These are phyloP conservation scores for Globisporangium solare DNA, from an alignment of 352 stramenopile genomes.

Conservation along the genomic window DNA sequence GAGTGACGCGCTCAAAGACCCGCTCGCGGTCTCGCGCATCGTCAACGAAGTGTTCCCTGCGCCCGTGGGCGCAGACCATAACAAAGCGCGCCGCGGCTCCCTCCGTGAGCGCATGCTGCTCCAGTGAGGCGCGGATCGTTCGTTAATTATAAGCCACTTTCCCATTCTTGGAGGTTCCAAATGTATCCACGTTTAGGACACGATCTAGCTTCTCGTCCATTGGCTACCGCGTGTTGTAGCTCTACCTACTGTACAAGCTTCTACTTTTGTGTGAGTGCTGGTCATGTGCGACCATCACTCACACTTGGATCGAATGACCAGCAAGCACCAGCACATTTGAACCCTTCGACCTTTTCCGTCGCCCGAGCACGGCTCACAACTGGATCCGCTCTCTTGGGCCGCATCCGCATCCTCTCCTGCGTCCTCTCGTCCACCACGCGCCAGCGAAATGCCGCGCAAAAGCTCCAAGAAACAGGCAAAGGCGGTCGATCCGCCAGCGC, in stretches of 20 bases:
- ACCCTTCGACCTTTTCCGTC: background rate
- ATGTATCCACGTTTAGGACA: no score
- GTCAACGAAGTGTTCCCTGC: constrained; percentile 33
- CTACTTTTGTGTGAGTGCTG: background rate
- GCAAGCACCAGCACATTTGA: background rate
- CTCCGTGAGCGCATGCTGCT: constrained; percentile 32
- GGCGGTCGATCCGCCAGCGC: background rate
- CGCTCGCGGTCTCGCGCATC: constrained; percentile 26
- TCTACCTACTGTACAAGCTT: no score
- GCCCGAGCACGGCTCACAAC: background rate
- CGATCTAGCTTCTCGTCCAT: no score
- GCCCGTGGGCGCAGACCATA: constrained; percentile 2
- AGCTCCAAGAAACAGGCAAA: background rate
- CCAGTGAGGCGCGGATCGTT: background rate
- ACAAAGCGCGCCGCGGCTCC: constrained; percentile 19
- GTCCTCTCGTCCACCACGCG: background rate
- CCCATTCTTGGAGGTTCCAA: no score
- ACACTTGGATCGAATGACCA: background rate
- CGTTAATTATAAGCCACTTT: no score
- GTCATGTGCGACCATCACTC: background rate
- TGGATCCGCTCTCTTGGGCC: background rate
- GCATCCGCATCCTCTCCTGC: background rate
- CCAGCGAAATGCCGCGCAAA: background rate
- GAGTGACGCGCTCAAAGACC: constrained; percentile 23
- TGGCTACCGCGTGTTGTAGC: no score